Base-by-base conservation (phyloP, 257 asterid species). In the Solanum microdontum region DNA sequence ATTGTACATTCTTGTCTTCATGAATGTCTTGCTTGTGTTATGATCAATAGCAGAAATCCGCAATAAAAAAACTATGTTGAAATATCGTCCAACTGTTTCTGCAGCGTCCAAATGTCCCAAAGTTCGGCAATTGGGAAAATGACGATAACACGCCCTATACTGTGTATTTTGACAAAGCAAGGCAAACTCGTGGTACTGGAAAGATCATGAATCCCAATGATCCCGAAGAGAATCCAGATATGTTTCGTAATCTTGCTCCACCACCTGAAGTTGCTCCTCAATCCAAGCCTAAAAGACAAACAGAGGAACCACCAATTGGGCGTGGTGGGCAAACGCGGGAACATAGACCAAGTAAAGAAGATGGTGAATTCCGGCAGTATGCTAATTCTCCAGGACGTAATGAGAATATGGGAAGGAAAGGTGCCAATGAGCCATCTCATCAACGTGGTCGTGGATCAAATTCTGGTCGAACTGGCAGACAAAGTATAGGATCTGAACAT, bases 101-200 rank as follows among this genome's bases (percentile, higher is more conserved):
- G 86, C 96, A 96, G 94, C 92, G 95, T 33, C 40, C 95, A 37
- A 92, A 32, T 86, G 98, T 95, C 83, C 98, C 98, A 3, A 86
- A 93, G 89, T 95, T 94, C 60, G 99, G 99, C 60, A 91, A 94
- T 89, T 96, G 99, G 99, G 96, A 94, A n/a, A 87, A 76, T 15
- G 95, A 92, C 8, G 92, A 91, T 62, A 83, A 89, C 37, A 97
- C 93, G 28, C 99, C 98, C 11, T 94, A 94, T 93, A 94, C 98
- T 0, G 91, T 91, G 10, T 94, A 88, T 89, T 96, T 96, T 39
- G 96, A 93, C 1, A 93, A 95, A 87, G 99, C 99, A 33, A 91
- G 98, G 87, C 92, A 93, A 85, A 90, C 87, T 62, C 91, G 90
- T 88, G 97, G 96, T 30, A 80, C 85, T 45, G 98, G 95, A 87